Evolutionary conservation across 2,329 filamentous ascomycete species (phyloP), one percentile per base, ranked within the genome.

Genomic region (Torrubiella hemipterigena): DNA sequence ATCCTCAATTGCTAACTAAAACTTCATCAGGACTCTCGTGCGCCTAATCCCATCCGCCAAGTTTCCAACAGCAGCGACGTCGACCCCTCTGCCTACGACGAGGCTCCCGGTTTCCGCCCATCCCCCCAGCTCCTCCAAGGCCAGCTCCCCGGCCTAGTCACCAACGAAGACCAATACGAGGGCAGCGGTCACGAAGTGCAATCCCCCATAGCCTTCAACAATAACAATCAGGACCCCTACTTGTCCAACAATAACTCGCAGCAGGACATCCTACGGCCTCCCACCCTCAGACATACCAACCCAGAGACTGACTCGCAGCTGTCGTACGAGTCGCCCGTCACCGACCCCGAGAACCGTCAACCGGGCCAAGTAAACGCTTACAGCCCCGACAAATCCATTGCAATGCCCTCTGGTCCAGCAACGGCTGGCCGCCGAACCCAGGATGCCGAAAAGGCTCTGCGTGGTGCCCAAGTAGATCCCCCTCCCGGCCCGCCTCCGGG

Each of bases 251-350:
- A 17, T 31, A 37, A 20, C 22, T 33, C 15, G 14, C 35, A 37
- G 20, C 35, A 37, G 18, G 32, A 27, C 21, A 17, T 20, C 14
- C 31, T 26, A 23, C 21, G 15, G 6, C 30, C 24, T 14, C 28
- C 28, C 6, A 20, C 13, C 16, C 22, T 5, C 12, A 14, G 6
- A 24, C 22, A 24, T n/a, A 24, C 22, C 6, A 76, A 73, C 44
- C 55, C 69, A 17, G 73, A 78, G 49, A 74, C 72, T 5, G 51
- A 73, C 22, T 77, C 73, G 6, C 72, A 77, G 50, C 49, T 73
- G 42, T 78, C 74, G 47, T 64, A 69, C 59, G 74, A 78, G 36
- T 76, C 72, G 20, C 66, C 65, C 21, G 49, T 63, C 13, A 56
- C 59, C 25, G 70, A 74, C 39, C 56, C 58, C 46, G 45, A 30